Conservation (phyloP, 495 filamentous ascomycete species). For the Xylaria acuta region DNA sequence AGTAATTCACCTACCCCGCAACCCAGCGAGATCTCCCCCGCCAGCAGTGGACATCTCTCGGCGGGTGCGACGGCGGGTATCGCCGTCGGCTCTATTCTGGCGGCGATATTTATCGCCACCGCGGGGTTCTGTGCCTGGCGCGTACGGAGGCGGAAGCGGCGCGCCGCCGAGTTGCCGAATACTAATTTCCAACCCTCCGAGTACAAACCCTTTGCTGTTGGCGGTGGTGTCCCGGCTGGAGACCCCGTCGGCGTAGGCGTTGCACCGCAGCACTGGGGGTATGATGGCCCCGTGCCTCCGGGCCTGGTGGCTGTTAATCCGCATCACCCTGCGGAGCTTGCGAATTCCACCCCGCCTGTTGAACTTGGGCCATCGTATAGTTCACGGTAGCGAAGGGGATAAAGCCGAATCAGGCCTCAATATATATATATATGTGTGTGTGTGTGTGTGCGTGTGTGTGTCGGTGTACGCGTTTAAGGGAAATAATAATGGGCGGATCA, state of each 20-base stretch:
- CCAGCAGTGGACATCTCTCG: not conserved
- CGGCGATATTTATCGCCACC: not conserved
- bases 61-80: conserved; percentile 6
- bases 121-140: conserved; percentile 18
- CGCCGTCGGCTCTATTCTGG: conserved; percentile 2
- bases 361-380: not conserved
- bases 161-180: not conserved
- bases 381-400: not conserved
- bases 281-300: not conserved
- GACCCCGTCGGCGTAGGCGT: not conserved
- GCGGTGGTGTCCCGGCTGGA: not conserved
- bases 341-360: not conserved
- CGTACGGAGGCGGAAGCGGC: not conserved
- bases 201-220: not conserved
- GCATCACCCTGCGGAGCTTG: conserved; percentile 10
- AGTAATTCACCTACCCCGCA: not conserved
- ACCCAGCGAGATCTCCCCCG: not conserved
- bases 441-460: no score
- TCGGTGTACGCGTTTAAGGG: no score
- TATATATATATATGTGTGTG: not conserved
- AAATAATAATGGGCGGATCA: not conserved
- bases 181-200: not conserved
- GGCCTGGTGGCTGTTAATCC: not conserved
- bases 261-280: not conserved
- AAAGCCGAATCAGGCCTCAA: not conserved